Base-by-base conservation (phyloP, 129 eudicot genomes). In the Centella asiatica region DNA sequence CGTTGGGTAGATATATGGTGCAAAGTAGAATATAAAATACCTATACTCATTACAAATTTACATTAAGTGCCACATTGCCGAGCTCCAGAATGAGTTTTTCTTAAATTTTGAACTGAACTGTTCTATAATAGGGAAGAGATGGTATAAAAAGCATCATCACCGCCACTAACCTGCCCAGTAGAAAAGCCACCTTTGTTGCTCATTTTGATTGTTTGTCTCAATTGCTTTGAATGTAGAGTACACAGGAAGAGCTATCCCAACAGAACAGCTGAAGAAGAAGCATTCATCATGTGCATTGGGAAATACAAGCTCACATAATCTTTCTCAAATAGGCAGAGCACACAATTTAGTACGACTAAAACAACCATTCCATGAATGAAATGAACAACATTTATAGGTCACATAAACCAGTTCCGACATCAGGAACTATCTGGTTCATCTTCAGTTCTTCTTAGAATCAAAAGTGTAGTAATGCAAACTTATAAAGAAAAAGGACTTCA, bases 141-240 rank as follows among this genome's bases (percentile, higher is more conserved):
- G 15, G n/a, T n/a, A 24, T 51, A n/a, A 32, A n/a, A 32, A 19
- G 19, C 2, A 34, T n/a, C 27, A 57, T 32, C 15, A 31, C 22
- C 50, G 48, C n/a, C 31, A 65, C 81, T 75, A 66, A 92, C 98
- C 96, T 69, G 98, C 95, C 98, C 98, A 92, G 67, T 92, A 92
- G 29, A 87, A 27, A 69, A 92, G 98, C 85, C 80, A 79, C 73
- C 75, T 92, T 25, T 77, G 88, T 65, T 87, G 90, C 58, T 92
- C 96, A 62, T 56, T 44, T 66, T 62, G 75, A 67, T 87, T 77
- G 45, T 72, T 78, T 4, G 77, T 25, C 72, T 92, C 96, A 46
- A 92, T 79, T 20, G 98, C 96, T 70, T 80, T 92, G 67, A 84
- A 92, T 9, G 98, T 92, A 17, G 90, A 83, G 69, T 92, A 92